Conservation (phyloP, 2,329 filamentous ascomycete species). For the Penicillium sp. region DNA sequence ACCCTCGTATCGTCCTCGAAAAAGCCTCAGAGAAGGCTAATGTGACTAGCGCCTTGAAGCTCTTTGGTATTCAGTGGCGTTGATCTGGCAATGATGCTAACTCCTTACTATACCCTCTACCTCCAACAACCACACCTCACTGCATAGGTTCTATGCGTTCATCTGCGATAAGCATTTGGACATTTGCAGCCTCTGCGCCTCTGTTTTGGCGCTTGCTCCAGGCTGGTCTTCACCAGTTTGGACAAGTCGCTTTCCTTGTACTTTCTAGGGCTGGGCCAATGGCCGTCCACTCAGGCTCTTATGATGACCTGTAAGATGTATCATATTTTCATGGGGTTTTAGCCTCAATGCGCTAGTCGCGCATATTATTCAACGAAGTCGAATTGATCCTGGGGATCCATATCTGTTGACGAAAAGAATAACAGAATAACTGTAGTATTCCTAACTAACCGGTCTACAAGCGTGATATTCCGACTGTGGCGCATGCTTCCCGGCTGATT, state of each 20-base stretch:
- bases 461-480: too few relatives aligned
- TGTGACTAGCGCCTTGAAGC: constrained; percentile 40
- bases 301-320: constrained; percentile 13
- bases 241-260: constrained; percentile 6
- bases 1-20: constrained; percentile 40
- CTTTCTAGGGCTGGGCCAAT: constrained; percentile 5
- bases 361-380: background rate
- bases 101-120: background rate
- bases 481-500: too few relatives aligned
- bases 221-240: background rate
- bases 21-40: constrained; percentile 35
- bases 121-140: background rate
- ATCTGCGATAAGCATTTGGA: background rate
- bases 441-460: too few relatives aligned
- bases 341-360: background rate
- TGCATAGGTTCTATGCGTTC: background rate
- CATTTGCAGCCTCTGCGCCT: background rate
- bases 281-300: constrained; percentile 1
- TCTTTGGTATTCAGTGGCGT: constrained; percentile 45
- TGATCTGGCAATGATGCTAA: constrained; percentile 10
- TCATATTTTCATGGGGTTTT: constrained; percentile 9
- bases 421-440: too few relatives aligned
- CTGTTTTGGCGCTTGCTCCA: background rate
- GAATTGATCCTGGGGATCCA: background rate
- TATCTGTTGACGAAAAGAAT: background rate